phyloP scores from a whole-genome alignment of 75 land plant species.

The Sequoia sempervirens region DNA sequence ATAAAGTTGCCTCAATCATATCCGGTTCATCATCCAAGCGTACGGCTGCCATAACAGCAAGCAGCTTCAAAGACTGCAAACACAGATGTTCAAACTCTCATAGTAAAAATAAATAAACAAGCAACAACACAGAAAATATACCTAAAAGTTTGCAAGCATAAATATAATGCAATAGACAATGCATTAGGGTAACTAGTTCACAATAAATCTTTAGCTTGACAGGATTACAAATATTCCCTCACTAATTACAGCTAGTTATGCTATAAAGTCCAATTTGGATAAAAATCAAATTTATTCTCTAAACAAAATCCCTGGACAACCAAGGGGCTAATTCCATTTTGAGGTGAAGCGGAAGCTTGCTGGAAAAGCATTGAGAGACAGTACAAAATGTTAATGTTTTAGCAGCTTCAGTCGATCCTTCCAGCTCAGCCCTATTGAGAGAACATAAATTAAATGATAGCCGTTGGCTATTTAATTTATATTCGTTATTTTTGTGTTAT shows the following conservation, averaged over 20 bases:
- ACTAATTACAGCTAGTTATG: not conserved
- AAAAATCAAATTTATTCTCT: not conserved
- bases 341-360: not conserved
- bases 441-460: no score
- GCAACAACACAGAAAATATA: not conserved
- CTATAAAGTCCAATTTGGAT: not conserved
- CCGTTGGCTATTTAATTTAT: no score
- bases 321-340: not conserved
- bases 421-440: no score
- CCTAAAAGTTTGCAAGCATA: not conserved
- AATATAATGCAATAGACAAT: not conserved
- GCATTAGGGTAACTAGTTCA: not conserved
- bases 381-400: no score
- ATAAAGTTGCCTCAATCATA: slow-evolving; percentile 35
- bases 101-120: not conserved
- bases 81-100: slow-evolving; percentile 3
- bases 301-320: not conserved
- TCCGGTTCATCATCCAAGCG: slow-evolving; percentile 40
- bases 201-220: not conserved
- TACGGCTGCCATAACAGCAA: slow-evolving; percentile 46
- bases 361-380: not conserved
- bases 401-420: no score
- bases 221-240: not conserved
- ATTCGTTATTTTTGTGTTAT: no score
- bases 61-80: slow-evolving; percentile 46